A percentile compares a stretch with the other conserved stretches of the same genome.
Conservation (phyloP, 208 protist genomes). For the Wallacemonas sp. region DNA sequence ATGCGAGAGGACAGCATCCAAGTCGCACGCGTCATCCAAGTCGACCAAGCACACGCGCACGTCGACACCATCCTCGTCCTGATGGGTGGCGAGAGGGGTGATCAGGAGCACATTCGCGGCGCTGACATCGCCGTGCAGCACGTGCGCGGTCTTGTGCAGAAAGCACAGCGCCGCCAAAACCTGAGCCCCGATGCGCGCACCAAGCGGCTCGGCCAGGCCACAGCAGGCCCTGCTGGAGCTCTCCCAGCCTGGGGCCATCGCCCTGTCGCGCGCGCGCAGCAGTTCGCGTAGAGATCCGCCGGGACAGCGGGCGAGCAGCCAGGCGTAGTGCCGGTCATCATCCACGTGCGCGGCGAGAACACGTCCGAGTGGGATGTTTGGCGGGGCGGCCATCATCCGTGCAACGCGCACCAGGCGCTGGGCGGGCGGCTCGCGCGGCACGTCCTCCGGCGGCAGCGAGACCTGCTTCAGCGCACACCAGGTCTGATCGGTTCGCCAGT, state of each 20-base stretch:
- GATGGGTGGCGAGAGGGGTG: neutral
- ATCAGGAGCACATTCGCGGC: constrained; percentile 54
- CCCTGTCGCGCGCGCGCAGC: too few relatives aligned
- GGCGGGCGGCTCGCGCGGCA: constrained; percentile 13
- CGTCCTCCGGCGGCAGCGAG: constrained; percentile 34
- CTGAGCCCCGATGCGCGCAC: constrained; percentile 25
- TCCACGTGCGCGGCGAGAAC: constrained; percentile 43
- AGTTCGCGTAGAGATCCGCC: constrained; percentile 32
- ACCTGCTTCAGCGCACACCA: constrained; percentile 60
- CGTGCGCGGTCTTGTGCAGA: constrained; percentile 38
- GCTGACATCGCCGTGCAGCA: constrained; percentile 68
- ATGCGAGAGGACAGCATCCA: constrained; percentile 22
- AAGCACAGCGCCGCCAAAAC: constrained; percentile 45
- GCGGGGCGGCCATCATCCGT: constrained; percentile 7
- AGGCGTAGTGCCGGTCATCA: constrained; percentile 31
- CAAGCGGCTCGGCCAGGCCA: constrained; percentile 7
- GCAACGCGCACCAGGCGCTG: constrained; percentile 19
- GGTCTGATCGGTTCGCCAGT: constrained; percentile 18
- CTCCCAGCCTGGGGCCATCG: too few relatives aligned
- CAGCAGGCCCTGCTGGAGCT: too few relatives aligned
- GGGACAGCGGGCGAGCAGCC: constrained; percentile 37
- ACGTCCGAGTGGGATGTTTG: constrained; percentile 30
- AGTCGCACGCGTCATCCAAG: constrained; percentile 22
- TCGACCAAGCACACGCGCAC: constrained; percentile 7
- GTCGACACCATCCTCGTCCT: neutral